Conservation (phyloP, 78 protist species). For the Dictyostelium purpureum region DNA sequence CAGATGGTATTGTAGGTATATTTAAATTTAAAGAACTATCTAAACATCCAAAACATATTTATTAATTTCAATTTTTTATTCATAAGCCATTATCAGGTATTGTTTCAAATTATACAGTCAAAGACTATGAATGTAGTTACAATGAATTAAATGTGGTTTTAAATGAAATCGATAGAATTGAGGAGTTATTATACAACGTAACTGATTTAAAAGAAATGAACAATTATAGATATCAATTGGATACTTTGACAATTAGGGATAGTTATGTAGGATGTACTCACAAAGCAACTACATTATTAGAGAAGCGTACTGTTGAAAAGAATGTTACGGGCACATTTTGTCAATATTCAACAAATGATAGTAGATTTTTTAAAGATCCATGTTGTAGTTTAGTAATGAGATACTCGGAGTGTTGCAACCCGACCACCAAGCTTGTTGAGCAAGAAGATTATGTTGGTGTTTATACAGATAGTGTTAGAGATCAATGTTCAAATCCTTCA, state of each 20-base stretch:
- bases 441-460: neutral
- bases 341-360: neutral
- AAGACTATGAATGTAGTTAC: neutral
- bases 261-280: conserved; percentile 18
- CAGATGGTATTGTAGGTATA: neutral
- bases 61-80: too few relatives aligned
- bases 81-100: neutral
- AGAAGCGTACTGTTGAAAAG: neutral
- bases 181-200: neutral
- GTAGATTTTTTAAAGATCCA: conserved; percentile 7
- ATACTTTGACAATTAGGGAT: conserved; percentile 19
- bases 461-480: neutral
- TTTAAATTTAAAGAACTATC: neutral
- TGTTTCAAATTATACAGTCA: neutral
- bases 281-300: neutral
- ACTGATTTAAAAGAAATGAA: neutral
- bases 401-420: conserved; percentile 31
- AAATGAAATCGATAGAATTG: neutral
- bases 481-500: neutral
- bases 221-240: neutral
- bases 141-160: neutral
- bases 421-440: neutral
- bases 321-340: conserved; percentile 9
- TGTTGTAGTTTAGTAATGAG: neutral
- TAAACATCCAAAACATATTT: too few relatives aligned